Percentiles rank a stretch among this genome's conserved stretches.
phyloP scores from a whole-genome alignment of 257 asterid genomes.

The Solanum arcanum region DNA sequence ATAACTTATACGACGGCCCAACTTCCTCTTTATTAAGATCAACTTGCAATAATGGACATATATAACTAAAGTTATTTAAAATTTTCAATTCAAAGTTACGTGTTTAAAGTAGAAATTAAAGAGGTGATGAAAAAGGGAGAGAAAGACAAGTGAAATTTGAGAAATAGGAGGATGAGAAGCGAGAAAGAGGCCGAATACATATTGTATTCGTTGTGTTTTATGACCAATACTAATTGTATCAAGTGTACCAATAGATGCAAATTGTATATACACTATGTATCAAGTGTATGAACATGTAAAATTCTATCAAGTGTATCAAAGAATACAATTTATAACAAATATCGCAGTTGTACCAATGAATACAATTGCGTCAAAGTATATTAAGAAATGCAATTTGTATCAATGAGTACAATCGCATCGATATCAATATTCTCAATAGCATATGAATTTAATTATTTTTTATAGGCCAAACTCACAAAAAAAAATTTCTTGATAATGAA shows the following conservation, averaged over 20 bases:
- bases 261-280: background rate
- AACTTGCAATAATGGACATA: background rate
- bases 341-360: background rate
- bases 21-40: background rate
- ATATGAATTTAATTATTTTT: background rate
- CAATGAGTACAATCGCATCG: background rate
- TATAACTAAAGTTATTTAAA: too few species aligned
- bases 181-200: background rate
- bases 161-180: rapidly evolving
- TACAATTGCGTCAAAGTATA: too few species aligned
- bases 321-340: background rate
- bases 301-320: too few species aligned
- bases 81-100: background rate
- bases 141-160: too few species aligned
- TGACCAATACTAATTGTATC: background rate
- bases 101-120: too few species aligned
- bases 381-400: background rate
- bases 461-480: background rate
- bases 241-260: background rate
- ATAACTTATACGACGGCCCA: background rate
- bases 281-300: background rate
- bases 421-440: background rate
- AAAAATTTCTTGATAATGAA: background rate
- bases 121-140: background rate
- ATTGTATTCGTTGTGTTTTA: background rate